These are phyloP conservation scores for Gyromitra esculenta DNA, from an alignment of 2,329 filamentous ascomycete genomes.

Conservation along the genomic window DNA sequence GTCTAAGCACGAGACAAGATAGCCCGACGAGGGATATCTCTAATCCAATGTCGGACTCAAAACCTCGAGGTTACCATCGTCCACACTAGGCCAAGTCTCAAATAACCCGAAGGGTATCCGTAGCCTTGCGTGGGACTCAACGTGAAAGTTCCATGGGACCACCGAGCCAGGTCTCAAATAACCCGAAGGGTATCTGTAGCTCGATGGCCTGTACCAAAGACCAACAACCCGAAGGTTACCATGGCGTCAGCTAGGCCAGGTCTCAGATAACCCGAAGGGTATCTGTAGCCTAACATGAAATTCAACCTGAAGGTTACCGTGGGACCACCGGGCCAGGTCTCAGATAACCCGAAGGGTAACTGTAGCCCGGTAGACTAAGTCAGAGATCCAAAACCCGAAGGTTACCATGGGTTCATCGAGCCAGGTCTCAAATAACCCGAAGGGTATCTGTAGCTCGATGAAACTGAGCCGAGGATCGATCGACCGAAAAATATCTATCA, in stretches of 20 bases:
- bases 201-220: neutral
- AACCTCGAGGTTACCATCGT: neutral
- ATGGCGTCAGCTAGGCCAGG: neutral
- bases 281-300: neutral
- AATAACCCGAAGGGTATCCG: neutral
- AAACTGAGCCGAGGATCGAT: neutral
- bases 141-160: neutral
- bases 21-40: no score
- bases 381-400: neutral
- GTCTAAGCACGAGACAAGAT: no score
- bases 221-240: neutral
- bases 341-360: neutral
- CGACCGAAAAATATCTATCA: slow-evolving; percentile 8
- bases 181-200: slow-evolving; percentile 19
- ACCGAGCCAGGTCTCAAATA: neutral
- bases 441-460: neutral
- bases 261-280: neutral
- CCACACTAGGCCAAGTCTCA: neutral
- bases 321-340: neutral
- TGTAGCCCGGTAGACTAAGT: neutral
- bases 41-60: neutral
- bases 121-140: neutral
- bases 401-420: neutral
- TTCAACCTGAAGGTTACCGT: neutral
- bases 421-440: neutral